Percentiles rank a stretch among this genome's conserved stretches.
phyloP scores from a whole-genome alignment of 2,329 filamentous ascomycete genomes.

The Ophiocordyceps camponoti-saundersi region DNA sequence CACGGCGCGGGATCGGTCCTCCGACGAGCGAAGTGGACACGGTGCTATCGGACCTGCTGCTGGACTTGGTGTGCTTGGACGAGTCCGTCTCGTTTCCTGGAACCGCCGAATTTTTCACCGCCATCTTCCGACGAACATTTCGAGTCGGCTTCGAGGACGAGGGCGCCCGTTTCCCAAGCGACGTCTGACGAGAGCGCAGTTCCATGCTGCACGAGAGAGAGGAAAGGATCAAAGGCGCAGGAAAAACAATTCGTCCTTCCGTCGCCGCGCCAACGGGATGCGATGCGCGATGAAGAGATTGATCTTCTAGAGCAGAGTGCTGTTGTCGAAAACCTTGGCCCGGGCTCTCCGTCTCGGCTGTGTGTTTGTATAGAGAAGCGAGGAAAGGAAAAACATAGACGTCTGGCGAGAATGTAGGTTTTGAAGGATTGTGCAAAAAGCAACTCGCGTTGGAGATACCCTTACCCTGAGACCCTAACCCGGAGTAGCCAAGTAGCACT shows the following conservation, averaged over 20 bases:
- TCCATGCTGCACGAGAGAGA: not conserved
- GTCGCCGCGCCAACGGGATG: too few relatives aligned
- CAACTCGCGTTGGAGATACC: not conserved
- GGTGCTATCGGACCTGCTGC: not conserved
- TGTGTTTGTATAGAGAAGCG: too few relatives aligned
- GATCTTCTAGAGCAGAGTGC: not conserved
- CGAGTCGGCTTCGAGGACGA: not conserved
- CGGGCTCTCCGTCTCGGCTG: not conserved
- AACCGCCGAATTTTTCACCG: not conserved
- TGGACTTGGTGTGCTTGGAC: not conserved
- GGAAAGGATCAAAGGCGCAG: too few relatives aligned
- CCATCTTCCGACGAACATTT: not conserved
- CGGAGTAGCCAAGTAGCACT: too few relatives aligned
- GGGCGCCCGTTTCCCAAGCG: not conserved
- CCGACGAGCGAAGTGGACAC: not conserved
- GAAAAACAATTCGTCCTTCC: too few relatives aligned
- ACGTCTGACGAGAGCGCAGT: not conserved
- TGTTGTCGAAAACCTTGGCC: not conserved
- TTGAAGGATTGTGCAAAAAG: too few relatives aligned
- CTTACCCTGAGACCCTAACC: not conserved
- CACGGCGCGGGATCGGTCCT: conserved; percentile 1
- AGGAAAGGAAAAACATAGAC: too few relatives aligned
- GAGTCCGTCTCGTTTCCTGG: not conserved
- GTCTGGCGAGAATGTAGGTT: too few relatives aligned
- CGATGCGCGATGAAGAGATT: not conserved